A percentile compares a stretch with the other conserved stretches of the same genome.
phyloP scores from a whole-genome alignment of 768 basidiomycete species.

The Russula vinacea region DNA sequence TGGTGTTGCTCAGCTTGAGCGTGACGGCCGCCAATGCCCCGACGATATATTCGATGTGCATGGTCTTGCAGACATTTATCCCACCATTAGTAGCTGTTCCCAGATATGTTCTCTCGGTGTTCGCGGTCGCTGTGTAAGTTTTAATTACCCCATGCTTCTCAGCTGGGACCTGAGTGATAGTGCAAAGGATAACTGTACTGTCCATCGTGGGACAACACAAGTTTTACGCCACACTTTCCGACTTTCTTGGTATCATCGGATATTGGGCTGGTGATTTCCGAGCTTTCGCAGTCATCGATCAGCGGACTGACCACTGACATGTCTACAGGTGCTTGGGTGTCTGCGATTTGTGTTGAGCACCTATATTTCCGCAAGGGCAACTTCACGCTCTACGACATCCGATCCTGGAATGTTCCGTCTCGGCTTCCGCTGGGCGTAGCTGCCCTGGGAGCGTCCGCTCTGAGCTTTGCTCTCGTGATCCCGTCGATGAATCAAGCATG shows the following conservation, averaged over 20 bases:
- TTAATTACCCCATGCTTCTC: conserved; percentile 21
- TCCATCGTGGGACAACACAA: conserved; percentile 66
- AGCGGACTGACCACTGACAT: conserved; percentile 56
- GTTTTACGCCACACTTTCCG: conserved; percentile 61
- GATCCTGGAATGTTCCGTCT: conserved; percentile 52
- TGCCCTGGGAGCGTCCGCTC: conserved; percentile 50
- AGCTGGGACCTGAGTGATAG: neutral
- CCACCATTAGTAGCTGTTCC: conserved; percentile 59
- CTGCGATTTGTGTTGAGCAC: conserved; percentile 64
- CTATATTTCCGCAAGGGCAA: conserved; percentile 55
- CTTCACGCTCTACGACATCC: conserved; percentile 48
- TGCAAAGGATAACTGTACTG: conserved; percentile 55
- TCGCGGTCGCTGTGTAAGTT: conserved; percentile 65
- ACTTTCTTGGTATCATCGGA: conserved; percentile 63
- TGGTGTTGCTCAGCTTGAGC: conserved; percentile 68
- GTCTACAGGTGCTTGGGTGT: conserved; percentile 44
- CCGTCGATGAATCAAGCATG: conserved; percentile 70
- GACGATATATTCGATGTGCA: conserved; percentile 76
- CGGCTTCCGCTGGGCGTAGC: conserved; percentile 61
- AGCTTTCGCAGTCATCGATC: neutral
- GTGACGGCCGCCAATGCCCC: conserved; percentile 78
- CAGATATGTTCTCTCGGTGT: conserved; percentile 63
- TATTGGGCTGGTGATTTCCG: conserved; percentile 39
- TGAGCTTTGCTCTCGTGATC: conserved; percentile 55
- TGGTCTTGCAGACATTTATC: conserved; percentile 68